Evolutionary conservation across 192 early-diverging fungal species (phyloP), one percentile per base, ranked within the genome.

Genomic region (Chytriomyces sp.): DNA sequence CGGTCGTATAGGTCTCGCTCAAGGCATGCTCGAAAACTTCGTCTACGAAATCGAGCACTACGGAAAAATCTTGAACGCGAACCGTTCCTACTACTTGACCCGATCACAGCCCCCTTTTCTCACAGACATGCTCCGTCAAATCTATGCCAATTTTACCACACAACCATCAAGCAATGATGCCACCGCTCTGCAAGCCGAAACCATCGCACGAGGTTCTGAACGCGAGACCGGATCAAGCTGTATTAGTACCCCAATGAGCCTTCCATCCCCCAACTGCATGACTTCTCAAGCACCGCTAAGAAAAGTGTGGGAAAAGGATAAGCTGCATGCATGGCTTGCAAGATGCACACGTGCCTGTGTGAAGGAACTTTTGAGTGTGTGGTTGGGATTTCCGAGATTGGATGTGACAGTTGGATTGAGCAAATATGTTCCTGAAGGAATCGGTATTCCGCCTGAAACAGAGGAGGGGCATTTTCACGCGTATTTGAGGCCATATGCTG

Each of bases 41-140:
- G 89, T 87, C 23, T 99, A 99, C 84, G 90, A 97, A 82, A 98
- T 99, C 78, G 92, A 92, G 67, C 96, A 97, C 83, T 99, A 99
- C 76, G 96, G 96, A 73, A 98, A 98, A 84, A 98, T 99, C 79
- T 89, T 98, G 59, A 99, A 99, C 82, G 98, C 97, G 79, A 98
- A 98, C 82, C 92, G 98, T 43, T 92, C 91, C 47, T 99, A 99
- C 86, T 99, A 98, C 81, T 83, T 99, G 35, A 93, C 93, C 0
- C 91, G 98, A 28, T 97, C 96, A 7, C 98, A 99, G 83, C 98
- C 98, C 16, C 98, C 98, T 8, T 98, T 99, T 82, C 82, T 99
- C 59, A 97, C 96, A 0, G 97, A 98, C 80, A 98, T 99, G 98
- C 87, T 91, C 6, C 86, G 93, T 67, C 88, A 92, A 73, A 92